Evolutionary conservation across 2,329 filamentous ascomycete species (phyloP).

Genomic region (Penicillium paneum): DNA sequence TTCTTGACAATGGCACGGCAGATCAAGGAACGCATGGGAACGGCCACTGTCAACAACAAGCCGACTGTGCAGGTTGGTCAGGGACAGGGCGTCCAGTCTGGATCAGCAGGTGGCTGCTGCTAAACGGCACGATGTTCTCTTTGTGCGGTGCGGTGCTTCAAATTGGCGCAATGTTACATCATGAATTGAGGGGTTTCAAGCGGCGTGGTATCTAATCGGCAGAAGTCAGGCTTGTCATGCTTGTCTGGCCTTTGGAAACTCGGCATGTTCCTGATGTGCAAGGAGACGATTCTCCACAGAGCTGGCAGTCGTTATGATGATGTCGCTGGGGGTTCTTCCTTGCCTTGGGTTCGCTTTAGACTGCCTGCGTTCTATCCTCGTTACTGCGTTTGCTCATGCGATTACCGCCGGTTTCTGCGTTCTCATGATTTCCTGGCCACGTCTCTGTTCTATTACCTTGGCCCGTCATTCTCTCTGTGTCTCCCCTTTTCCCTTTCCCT

Average conservation of each 20-base stretch:
- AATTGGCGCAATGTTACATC: constrained; percentile 27
- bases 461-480: constrained; percentile 15
- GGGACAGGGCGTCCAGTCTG: constrained; percentile 88
- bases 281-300: constrained; percentile 8
- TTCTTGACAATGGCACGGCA: constrained; percentile 99
- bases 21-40: constrained; percentile 99
- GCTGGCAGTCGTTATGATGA: constrained; percentile 13
- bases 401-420: constrained; percentile 28
- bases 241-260: constrained; percentile 11
- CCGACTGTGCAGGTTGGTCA: constrained; percentile 93
- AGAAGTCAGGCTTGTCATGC: constrained; percentile 7
- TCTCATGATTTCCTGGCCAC: constrained; percentile 13
- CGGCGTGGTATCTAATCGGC: constrained; percentile 18
- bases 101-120: constrained; percentile 84
- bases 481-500: constrained; percentile 15
- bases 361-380: constrained; percentile 27
- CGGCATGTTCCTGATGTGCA: constrained; percentile 7
- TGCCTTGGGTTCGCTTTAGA: constrained; percentile 34
- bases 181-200: constrained; percentile 20
- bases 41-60: constrained; percentile 96
- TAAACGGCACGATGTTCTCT: constrained; percentile 51
- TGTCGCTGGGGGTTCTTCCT: constrained; percentile 15
- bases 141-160: constrained; percentile 21
- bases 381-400: constrained; percentile 30
- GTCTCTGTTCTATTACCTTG: constrained; percentile 7